Base-by-base conservation (phyloP, 148 eudicot genomes). In the Polygonum aviculare region DNA sequence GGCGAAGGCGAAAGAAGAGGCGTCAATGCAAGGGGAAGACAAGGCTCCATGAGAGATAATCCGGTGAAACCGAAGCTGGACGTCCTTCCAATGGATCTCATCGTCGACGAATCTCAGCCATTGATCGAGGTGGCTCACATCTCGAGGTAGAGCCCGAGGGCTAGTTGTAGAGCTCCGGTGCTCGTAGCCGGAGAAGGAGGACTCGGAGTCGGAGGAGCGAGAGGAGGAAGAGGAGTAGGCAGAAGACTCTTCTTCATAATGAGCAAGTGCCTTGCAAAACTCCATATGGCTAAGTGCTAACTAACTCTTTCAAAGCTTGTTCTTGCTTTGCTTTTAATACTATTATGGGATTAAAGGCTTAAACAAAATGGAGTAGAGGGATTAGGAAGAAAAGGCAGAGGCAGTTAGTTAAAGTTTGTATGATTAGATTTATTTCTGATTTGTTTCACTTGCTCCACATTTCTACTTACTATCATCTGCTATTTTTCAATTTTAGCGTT, bases 61-160 rank as follows among this genome's bases (percentile, higher is more conserved):
- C 75, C 26, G 39, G 75, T 78, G 52, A 55, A 78, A 78, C 49
- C 75, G 75, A 21, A 48, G n/a, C 50, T 78, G 75, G 69, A 72
- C 79, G 26, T 51, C 52, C 26, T 72, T 41, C 79, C 79, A 78
- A 3, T 41, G 52, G 75, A 55, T 48, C 41, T 51, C 79, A 18
- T 77, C 67, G 51, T 72, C 75, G 16, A 78, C 75, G 5, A 72
- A 78, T 50, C 75, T 54, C 41, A 78, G 69, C 69, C 69, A 54
- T 50, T 45, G 79, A 35, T 72, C 36, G 22, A 22, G 67, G 14
- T 26, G 35, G 21, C 0, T 60, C 15, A 3, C 36, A 33, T 12
- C 19, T 9, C 26, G 60, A 54, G 7, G 69, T 38, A 31, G 69
- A 33, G 12, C 10, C 4, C 7, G 10, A 12, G 69, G 5, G 38